Evolutionary conservation across 352 stramenopile species (phyloP), one percentile per base, ranked within the genome.

Genomic region (Globisporangium lucens): DNA sequence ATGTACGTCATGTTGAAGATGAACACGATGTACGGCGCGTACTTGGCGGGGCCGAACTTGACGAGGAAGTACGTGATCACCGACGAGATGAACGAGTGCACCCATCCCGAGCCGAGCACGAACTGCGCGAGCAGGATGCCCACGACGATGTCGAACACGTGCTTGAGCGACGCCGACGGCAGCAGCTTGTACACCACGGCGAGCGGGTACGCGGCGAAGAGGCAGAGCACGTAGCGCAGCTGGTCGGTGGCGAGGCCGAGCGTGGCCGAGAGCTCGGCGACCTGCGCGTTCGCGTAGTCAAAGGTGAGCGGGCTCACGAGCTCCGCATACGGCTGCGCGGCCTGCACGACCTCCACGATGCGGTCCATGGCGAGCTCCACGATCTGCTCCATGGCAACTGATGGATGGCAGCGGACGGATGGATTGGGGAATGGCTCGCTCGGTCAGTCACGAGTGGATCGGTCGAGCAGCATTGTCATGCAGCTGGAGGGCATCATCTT

Each of bases 1-100:
- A 98, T 94, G 83, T 98, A 98, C 9, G 80, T 36, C 89, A 99
- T 97, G 62, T 97, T 95, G 74, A 97, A 98, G n/a, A 95, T 68
- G 47, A 98, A 98, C 7, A 98, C 94, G 13, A 97, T 72, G 67
- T 86, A 81, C 4, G 91, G 84, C 7, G 85, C 78, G 71, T 84
- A 73, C 52, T 79, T 82, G 29, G 73, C 33, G 9, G 82, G 86
- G 0, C 69, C 75, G 47, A 89, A 83, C 59, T 75, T 75, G 67
- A 98, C 90, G 62, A 99, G 82, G 20, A 83, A 63, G 75, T 99
- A 99, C 30, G 92, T 97, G 22, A 98, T 64, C 6, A 94, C 64
- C 2, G 90, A 87, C 65, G 93, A 94, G 52, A 98, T 74, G 33
- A 99, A 82, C 61, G 97, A 98, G 77, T 98, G 95, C 49, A 99